phyloP scores from a whole-genome alignment of 164 flowering plant species.

The Magnolia kwangsiensis region DNA sequence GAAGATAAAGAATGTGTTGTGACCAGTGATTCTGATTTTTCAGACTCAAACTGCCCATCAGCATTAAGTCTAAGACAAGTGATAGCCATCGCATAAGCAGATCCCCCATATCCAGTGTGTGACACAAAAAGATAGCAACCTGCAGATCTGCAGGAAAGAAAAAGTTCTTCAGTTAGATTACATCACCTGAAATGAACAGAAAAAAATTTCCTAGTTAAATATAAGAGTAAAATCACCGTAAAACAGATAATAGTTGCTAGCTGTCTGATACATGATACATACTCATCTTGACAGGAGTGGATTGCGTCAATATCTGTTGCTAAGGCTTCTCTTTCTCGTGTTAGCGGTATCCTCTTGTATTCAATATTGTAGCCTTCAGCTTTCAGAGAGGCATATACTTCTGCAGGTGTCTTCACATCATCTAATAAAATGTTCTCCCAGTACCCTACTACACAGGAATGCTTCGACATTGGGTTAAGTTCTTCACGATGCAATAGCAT shows the following conservation, averaged over 20 bases:
- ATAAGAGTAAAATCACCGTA: too few species aligned
- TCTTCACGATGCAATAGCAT: conserved; percentile 97
- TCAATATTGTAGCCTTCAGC: conserved; percentile 60
- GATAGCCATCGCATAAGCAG: conserved; percentile 92
- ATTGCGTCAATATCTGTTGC: conserved; percentile 92
- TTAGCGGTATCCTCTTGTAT: conserved; percentile 78
- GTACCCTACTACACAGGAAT: conserved; percentile 75
- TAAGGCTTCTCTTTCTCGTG: conserved; percentile 86
- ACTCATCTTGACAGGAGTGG: conserved; percentile 46
- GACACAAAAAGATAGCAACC: conserved; percentile 86
- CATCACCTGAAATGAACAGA: not conserved
- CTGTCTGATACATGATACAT: conserved; percentile 10
- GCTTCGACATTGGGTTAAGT: conserved; percentile 58
- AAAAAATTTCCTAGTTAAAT: not conserved
- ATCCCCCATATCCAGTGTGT: conserved; percentile 95
- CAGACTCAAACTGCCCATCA: conserved; percentile 32
- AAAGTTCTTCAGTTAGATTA: not conserved
- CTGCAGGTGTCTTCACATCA: conserved; percentile 87
- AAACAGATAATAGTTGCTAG: not conserved
- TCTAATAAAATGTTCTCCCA: conserved; percentile 87
- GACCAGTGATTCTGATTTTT: conserved; percentile 24
- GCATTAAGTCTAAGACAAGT: conserved; percentile 65
- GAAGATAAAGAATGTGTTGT: conserved; percentile 15
- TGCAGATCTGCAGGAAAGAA: conserved; percentile 54
- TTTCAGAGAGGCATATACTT: conserved; percentile 64